Percentiles rank a stretch among this genome's conserved stretches.
phyloP scores from a whole-genome alignment of 257 asterid genomes.

The Solanum neorickii region DNA sequence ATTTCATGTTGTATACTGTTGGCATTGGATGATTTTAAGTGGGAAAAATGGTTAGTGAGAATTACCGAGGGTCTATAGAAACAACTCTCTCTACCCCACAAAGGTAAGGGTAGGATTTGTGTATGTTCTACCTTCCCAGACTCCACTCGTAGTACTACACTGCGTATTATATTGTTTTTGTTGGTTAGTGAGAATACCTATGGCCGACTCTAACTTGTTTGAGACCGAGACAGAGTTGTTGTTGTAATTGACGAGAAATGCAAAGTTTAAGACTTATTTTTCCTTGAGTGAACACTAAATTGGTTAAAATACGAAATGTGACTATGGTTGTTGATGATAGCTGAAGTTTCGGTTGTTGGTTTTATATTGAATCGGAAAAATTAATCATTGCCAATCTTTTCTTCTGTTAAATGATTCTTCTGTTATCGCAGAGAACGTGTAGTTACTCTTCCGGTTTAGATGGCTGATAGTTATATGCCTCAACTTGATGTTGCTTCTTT shows the following conservation, averaged over 20 bases:
- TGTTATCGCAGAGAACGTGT: not conserved
- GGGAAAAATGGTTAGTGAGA: not conserved
- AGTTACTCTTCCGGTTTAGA: not conserved
- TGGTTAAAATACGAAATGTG: not conserved
- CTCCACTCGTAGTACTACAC: not conserved
- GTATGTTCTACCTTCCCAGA: not conserved
- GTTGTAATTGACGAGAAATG: not conserved
- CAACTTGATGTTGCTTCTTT: conserved; percentile 31
- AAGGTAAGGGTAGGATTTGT: not conserved
- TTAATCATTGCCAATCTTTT: not conserved
- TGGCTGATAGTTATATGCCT: conserved; percentile 41
- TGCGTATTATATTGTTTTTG: not conserved
- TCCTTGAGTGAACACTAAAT: not conserved
- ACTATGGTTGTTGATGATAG: not conserved
- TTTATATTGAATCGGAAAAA: not conserved
- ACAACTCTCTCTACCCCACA: not conserved
- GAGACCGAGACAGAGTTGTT: not conserved
- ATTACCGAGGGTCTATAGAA: not conserved
- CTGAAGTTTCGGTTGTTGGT: not conserved
- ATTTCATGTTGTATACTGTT: not conserved
- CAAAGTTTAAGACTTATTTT: not conserved
- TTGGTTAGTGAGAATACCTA: not conserved
- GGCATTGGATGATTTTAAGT: not conserved
- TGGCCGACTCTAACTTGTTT: not conserved
- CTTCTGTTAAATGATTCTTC: not conserved